Percentiles rank a stretch among this genome's conserved stretches.
Evolutionary conservation across 192 early-diverging fungal species (phyloP).

Genomic region (Podila clonocystis): DNA sequence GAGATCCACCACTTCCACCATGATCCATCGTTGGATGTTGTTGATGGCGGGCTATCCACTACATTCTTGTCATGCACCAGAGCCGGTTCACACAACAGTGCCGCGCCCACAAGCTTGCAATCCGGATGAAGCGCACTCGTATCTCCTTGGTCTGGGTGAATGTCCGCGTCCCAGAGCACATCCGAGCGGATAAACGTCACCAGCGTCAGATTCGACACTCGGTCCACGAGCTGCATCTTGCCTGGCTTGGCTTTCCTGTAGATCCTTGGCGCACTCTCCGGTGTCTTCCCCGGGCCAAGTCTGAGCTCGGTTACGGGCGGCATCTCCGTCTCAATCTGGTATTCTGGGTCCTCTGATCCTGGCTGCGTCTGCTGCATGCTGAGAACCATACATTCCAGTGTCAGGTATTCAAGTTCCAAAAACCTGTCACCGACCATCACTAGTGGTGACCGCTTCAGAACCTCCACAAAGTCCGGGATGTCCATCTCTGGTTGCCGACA

Average conservation of each 20-base stretch:
- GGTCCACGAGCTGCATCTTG: conserved; percentile 37
- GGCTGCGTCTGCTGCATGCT: conserved; percentile 18
- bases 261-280: background rate
- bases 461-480: conserved; percentile 31
- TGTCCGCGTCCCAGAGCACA: conserved; percentile 39
- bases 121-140: conserved; percentile 35
- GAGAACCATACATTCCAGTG: conserved; percentile 34
- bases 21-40: conserved; percentile 1
- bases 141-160: background rate
- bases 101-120: conserved; percentile 25
- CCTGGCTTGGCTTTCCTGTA: conserved; percentile 50
- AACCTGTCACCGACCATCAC: conserved; percentile 49
- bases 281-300: conserved; percentile 6
- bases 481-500: conserved; percentile 34
- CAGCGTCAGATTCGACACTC: conserved; percentile 26
- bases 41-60: background rate
- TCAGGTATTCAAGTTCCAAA: conserved; percentile 35
- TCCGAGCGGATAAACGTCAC: conserved; percentile 42
- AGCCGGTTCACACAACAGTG: conserved; percentile 32
- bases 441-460: conserved; percentile 37
- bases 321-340: conserved; percentile 31
- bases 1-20: conserved; percentile 41
- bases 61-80: background rate
- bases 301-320: conserved; percentile 25
- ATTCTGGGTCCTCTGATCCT: conserved; percentile 7